Conservation (phyloP, 108 stramenopile species). For the Fistulifera pelliculosa region DNA sequence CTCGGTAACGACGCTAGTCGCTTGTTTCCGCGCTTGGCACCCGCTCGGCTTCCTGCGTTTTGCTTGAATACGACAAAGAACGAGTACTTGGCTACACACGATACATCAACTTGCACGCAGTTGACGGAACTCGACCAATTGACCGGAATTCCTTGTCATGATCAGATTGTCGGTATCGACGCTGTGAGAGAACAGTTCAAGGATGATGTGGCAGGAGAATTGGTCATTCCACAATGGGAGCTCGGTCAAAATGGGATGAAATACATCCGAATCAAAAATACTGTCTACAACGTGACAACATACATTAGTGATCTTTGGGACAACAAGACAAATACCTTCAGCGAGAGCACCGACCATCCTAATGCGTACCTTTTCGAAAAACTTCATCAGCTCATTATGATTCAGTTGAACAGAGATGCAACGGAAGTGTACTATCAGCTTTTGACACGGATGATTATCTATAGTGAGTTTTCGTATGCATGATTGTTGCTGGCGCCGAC, state of each 20-base stretch:
- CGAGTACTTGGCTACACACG: slow-evolving; percentile 21
- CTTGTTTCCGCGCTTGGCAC: slow-evolving; percentile 43
- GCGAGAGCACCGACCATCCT: neutral
- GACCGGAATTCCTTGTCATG: slow-evolving; percentile 44
- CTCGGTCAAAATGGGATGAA: slow-evolving; percentile 15
- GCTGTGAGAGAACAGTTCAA: slow-evolving; percentile 34
- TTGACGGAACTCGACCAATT: slow-evolving; percentile 34
- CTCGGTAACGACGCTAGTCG: slow-evolving; percentile 44
- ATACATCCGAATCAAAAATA: slow-evolving; percentile 27
- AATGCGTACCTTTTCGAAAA: slow-evolving; percentile 31
- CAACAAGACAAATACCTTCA: slow-evolving; percentile 2
- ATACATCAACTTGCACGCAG: slow-evolving; percentile 27
- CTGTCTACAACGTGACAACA: slow-evolving; percentile 30
- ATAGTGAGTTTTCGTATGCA: slow-evolving; percentile 16
- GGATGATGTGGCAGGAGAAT: slow-evolving; percentile 25
- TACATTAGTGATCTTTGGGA: slow-evolving; percentile 32
- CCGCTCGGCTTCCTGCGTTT: slow-evolving; percentile 30
- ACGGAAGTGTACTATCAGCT: slow-evolving; percentile 33
- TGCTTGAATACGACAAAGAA: slow-evolving; percentile 44
- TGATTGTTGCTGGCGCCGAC: slow-evolving; percentile 31
- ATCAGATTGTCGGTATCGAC: slow-evolving; percentile 21
- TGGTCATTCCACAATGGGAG: slow-evolving; percentile 16
- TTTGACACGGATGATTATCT: slow-evolving; percentile 14
- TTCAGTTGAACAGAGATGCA: slow-evolving; percentile 36
- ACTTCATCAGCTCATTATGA: slow-evolving; percentile 31